Evolutionary conservation across 1,284 basidiomycete genomes (phyloP).

Genomic region (Rhodotorula sp.): DNA sequence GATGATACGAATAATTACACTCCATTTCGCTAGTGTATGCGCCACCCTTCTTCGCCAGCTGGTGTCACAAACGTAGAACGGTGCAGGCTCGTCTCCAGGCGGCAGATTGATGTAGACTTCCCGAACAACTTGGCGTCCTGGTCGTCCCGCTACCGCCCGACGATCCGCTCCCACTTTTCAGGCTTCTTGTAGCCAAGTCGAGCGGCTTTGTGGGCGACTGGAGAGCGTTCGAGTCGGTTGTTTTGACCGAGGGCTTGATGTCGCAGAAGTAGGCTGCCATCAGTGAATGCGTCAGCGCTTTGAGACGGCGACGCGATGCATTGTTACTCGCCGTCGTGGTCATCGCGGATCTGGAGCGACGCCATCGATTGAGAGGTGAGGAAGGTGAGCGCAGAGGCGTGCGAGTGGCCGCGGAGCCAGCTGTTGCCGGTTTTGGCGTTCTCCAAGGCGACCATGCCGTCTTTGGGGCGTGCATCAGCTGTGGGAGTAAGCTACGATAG

Average conservation of each 20-base stretch:
- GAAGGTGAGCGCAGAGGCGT: constrained; percentile 25
- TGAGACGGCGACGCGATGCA: no score
- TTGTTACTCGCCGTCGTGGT: constrained; percentile 24
- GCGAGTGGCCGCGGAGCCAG: constrained; percentile 17
- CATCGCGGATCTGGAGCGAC: constrained; percentile 24
- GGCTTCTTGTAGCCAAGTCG: constrained; percentile 12
- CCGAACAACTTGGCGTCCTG: constrained; percentile 23
- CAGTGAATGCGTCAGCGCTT: no score
- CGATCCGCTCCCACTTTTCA: constrained; percentile 15
- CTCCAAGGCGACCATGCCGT: constrained; percentile 15
- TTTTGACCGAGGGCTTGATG: constrained; percentile 46
- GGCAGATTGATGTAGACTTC: constrained; percentile 7
- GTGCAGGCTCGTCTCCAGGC: constrained; percentile 17
- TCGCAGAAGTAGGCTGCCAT: constrained; percentile 48
- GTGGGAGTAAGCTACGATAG: background rate
- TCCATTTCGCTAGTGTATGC: background rate
- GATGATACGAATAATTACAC: no score
- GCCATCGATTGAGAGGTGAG: constrained; percentile 27
- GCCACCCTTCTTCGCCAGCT: constrained; percentile 6
- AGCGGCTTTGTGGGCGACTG: constrained; percentile 13
- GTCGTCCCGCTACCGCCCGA: constrained; percentile 22
- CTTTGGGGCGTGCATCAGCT: background rate
- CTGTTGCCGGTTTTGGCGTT: constrained; percentile 11
- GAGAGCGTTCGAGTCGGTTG: constrained; percentile 20
- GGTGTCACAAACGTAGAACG: constrained; percentile 24